phyloP scores from a whole-genome alignment of 2,329 filamentous ascomycete species.

The Intubia oerlemansii region DNA sequence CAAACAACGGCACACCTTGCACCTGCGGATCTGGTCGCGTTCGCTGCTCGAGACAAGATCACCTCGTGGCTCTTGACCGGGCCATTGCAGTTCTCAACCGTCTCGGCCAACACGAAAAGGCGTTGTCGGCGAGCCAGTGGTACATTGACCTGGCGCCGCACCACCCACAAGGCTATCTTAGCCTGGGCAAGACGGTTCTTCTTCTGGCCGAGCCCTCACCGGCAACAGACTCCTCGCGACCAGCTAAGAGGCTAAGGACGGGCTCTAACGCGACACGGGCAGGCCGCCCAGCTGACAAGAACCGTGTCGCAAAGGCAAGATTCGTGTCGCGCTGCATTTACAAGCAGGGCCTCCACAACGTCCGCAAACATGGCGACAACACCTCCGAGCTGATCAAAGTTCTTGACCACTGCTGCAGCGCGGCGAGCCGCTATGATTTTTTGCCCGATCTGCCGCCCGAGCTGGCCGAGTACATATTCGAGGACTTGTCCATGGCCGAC shows the following conservation, averaged over 20 bases:
- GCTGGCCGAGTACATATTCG: conserved; percentile 4
- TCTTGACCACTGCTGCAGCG: conserved; percentile 2
- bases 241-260: no score
- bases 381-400: not conserved
- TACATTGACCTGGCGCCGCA: conserved; percentile 5
- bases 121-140: conserved; percentile 2
- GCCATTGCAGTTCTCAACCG: not conserved
- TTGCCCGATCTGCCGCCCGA: conserved; percentile 5
- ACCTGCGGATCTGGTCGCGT: conserved; percentile 6
- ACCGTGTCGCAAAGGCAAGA: no score
- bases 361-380: conserved; percentile 2
- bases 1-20: conserved; percentile 1
- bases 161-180: conserved; percentile 6
- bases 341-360: conserved; percentile 6
- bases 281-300: no score
- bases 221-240: no score
- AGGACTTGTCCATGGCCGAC: conserved; percentile 2
- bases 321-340: conserved; percentile 7
- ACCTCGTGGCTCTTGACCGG: conserved; percentile 4
- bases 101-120: not conserved
- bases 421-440: conserved; percentile 5
- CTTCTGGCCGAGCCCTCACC: no score
- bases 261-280: not conserved
- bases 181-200: conserved; percentile 4
- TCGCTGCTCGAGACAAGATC: conserved; percentile 3